phyloP scores from a whole-genome alignment of 169 alveolate genomes.

The Babesia microti region DNA sequence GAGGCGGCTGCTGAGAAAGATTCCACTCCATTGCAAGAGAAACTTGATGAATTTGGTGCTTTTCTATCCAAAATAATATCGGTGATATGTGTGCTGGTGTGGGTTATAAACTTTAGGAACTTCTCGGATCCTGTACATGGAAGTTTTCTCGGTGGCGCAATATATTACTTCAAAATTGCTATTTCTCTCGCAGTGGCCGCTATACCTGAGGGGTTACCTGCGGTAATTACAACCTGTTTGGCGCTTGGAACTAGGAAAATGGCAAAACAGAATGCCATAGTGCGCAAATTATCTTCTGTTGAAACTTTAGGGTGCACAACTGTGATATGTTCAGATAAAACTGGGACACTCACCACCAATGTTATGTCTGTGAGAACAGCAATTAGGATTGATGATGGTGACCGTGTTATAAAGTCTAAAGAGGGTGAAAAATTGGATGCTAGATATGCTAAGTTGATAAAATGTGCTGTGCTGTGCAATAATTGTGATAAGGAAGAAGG shows the following conservation, averaged over 20 bases:
- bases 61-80: conserved; percentile 81
- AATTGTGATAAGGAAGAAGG: no score
- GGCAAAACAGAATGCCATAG: conserved; percentile 94
- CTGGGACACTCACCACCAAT: conserved; percentile 98
- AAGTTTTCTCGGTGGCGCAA: conserved; percentile 82
- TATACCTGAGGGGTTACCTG: conserved; percentile 99
- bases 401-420: background rate
- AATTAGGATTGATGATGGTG: conserved; percentile 7
- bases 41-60: conserved; percentile 88
- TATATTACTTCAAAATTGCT: conserved; percentile 93
- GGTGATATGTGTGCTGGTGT: conserved; percentile 84
- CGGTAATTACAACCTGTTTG: conserved; percentile 96
- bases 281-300: conserved; percentile 89
- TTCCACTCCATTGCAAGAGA: conserved; percentile 90
- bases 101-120: conserved; percentile 89
- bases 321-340: conserved; percentile 95
- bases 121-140: conserved; percentile 96
- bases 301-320: conserved; percentile 98
- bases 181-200: conserved; percentile 99
- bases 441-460: no score
- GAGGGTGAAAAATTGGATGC: no score
- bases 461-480: no score
- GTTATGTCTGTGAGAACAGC: conserved; percentile 78
- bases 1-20: conserved; percentile 87
- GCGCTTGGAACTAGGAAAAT: conserved; percentile 94